Evolutionary conservation across 441 rosid species (phyloP), one percentile per base, ranked within the genome.

Genomic region (Arabidopsis lyrata): DNA sequence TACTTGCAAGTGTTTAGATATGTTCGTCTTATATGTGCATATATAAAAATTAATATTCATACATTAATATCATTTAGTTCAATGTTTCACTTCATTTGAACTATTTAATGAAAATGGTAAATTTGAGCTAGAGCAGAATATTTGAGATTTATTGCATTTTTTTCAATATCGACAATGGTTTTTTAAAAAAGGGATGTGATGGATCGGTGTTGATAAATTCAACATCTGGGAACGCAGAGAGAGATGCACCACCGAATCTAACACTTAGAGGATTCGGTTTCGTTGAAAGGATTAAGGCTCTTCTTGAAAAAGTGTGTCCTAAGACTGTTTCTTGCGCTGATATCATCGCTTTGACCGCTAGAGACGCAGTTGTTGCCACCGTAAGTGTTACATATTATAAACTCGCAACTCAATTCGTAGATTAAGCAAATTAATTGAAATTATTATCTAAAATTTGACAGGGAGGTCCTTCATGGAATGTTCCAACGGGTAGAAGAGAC

Each of bases 391-490:
- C 39, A n/a, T n/a, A n/a, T n/a, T n/a, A n/a, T n/a, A n/a, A n/a
- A n/a, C n/a, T n/a, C n/a, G n/a, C n/a, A n/a, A n/a, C n/a, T n/a
- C n/a, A n/a, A n/a, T n/a, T n/a, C n/a, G n/a, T n/a, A n/a, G n/a
- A n/a, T n/a, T n/a, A n/a, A n/a, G n/a, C n/a, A n/a, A n/a, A n/a
- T n/a, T n/a, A n/a, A n/a, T n/a, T n/a, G n/a, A n/a, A n/a, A n/a
- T n/a, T n/a, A n/a, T n/a, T n/a, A n/a, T n/a, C n/a, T n/a, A n/a
- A n/a, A n/a, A n/a, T n/a, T n/a, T 44, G 12, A 47, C 27, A 20
- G 95, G 95, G 97, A 68, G 97, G 95, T 62, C 98, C 96, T 8
- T 85, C 57, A 16, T 92, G 98, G 96, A 78, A 36, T 2, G 96
- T 90, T 34, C 95, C 95, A 4, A 87, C 97, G 0, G 98, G 93